Conservation (phyloP, 352 stramenopile species). For the Phytophthora rubi region DNA sequence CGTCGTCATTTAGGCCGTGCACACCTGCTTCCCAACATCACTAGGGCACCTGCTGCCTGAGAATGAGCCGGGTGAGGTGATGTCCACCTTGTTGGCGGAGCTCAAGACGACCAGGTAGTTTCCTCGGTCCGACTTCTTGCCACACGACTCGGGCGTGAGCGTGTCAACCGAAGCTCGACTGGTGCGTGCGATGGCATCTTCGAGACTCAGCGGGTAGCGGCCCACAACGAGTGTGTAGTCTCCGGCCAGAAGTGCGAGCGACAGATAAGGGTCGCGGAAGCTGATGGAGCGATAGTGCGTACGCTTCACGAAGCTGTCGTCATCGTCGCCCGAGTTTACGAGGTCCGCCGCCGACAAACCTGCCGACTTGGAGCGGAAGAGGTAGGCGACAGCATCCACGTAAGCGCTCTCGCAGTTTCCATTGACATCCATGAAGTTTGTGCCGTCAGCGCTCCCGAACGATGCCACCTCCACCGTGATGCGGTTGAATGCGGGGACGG, state of each 20-base stretch:
- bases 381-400: conserved; percentile 65
- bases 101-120: conserved; percentile 67
- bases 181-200: conserved; percentile 53
- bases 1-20: conserved; percentile 12
- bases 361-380: conserved; percentile 51
- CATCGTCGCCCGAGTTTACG: conserved; percentile 62
- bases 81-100: conserved; percentile 38
- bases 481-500: conserved; percentile 49
- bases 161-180: conserved; percentile 37
- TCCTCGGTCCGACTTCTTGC: conserved; percentile 38
- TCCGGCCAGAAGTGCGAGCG: conserved; percentile 52
- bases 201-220: conserved; percentile 65
- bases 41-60: conserved; percentile 45
- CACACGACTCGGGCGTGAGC: conserved; percentile 66
- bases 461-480: conserved; percentile 68
- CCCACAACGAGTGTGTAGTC: conserved; percentile 71
- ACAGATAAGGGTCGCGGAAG: conserved; percentile 79
- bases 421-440: conserved; percentile 63
- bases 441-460: conserved; percentile 49
- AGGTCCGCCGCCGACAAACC: conserved; percentile 50
- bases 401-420: conserved; percentile 68
- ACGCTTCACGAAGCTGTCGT: conserved; percentile 63
- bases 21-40: conserved; percentile 30
- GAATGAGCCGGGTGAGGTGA: conserved; percentile 55
- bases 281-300: conserved; percentile 61